Percentiles rank a stretch among this genome's conserved stretches.
phyloP scores from a whole-genome alignment of 1,139 yeast genomes.

The Debaryomyces fabryi region DNA sequence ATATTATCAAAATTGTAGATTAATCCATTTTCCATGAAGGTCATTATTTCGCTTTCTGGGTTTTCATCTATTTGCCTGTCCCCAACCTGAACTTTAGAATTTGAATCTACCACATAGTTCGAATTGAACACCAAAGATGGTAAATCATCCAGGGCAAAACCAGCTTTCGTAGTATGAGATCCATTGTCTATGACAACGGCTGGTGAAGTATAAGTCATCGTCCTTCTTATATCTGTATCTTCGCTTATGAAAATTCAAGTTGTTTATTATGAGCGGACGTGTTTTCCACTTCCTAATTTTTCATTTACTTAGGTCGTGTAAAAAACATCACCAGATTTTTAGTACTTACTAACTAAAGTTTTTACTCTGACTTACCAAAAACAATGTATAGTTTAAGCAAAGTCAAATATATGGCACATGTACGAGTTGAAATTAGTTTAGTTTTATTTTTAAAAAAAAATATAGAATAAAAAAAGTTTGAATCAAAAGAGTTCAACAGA shows the following conservation, averaged over 20 bases:
- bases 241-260: neutral
- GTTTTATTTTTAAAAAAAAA: neutral
- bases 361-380: neutral
- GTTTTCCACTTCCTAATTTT: neutral
- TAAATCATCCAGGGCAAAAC: conserved; percentile 65
- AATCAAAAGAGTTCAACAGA: neutral
- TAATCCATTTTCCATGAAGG: conserved; percentile 64
- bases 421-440: neutral
- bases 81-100: conserved; percentile 44
- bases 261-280: conserved; percentile 2
- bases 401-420: neutral
- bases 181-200: conserved; percentile 75
- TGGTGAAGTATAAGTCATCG: conserved; percentile 45
- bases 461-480: neutral
- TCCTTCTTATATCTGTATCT: neutral
- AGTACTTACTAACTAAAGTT: neutral
- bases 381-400: neutral
- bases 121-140: conserved; percentile 65
- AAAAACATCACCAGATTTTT: conserved; percentile 1
- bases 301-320: conserved; percentile 5
- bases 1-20: conserved; percentile 68
- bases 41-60: conserved; percentile 56
- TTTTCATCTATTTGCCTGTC: conserved; percentile 50
- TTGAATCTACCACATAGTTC: conserved; percentile 46
- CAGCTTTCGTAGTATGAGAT: conserved; percentile 66